Conservation (phyloP, 768 basidiomycete species). For the Coprinellus aureogranulatus region DNA sequence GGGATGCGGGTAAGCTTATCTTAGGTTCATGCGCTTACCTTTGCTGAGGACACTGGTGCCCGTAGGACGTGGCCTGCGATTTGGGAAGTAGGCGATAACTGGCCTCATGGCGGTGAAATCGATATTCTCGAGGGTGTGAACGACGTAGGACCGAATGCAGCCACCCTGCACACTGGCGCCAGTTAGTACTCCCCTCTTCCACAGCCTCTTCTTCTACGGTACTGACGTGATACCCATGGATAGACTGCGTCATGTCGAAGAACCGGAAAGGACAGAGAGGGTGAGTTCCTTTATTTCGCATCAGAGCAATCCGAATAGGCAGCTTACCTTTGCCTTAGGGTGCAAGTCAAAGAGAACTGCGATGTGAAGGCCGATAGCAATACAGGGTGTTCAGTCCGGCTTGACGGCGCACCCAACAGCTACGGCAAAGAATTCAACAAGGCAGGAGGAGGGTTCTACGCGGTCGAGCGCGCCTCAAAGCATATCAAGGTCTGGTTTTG, state of each 20-base stretch:
- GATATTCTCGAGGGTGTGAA: constrained; percentile 44
- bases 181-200: background rate
- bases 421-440: constrained; percentile 58
- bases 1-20: constrained; percentile 29
- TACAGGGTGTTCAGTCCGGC: constrained; percentile 28
- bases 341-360: constrained; percentile 19
- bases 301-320: no score
- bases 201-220: no score
- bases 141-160: constrained; percentile 34
- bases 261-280: no score
- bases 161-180: constrained; percentile 33
- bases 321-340: no score
- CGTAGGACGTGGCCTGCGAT: constrained; percentile 50
- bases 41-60: no score
- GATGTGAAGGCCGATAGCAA: constrained; percentile 22
- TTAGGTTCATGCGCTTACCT: background rate
- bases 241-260: no score
- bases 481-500: constrained; percentile 76
- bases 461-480: constrained; percentile 52
- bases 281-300: no score
- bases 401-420: constrained; percentile 36
- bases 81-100: constrained; percentile 49
- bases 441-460: constrained; percentile 64
- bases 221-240: no score
- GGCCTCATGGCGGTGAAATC: constrained; percentile 47